Evolutionary conservation across 2,329 filamentous ascomycete genomes (phyloP).

Genomic region (Trichophyton benhamiae): DNA sequence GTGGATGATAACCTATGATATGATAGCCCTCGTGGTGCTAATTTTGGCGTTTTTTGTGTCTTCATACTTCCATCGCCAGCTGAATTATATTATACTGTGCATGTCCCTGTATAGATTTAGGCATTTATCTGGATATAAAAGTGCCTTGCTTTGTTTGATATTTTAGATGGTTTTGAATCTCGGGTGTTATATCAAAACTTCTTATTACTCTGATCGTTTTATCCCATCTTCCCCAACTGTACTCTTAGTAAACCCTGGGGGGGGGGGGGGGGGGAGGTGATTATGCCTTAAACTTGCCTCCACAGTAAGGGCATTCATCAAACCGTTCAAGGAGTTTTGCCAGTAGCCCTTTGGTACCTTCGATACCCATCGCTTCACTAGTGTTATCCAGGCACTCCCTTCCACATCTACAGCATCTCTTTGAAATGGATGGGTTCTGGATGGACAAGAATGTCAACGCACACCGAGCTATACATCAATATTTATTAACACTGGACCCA

Average conservation of each 20-base stretch:
- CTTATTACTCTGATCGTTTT: neutral
- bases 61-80: neutral
- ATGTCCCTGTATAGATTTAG: neutral
- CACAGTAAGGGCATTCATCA: constrained; percentile 14
- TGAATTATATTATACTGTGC: neutral
- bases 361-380: neutral
- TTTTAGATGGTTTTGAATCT: neutral
- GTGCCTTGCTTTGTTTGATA: neutral
- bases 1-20: neutral
- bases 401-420: constrained; percentile 43
- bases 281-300: constrained; percentile 10
- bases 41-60: neutral
- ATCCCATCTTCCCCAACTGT: neutral
- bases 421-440: constrained; percentile 42
- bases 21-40: neutral
- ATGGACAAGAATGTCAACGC: constrained; percentile 44
- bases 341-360: constrained; percentile 2
- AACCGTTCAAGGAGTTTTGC: constrained; percentile 8
- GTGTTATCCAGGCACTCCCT: constrained; percentile 25
- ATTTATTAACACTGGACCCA: neutral
- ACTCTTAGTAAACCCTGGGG: neutral
- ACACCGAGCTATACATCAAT: constrained; percentile 35
- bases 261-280: neutral
- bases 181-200: neutral
- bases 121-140: neutral